Evolutionary conservation across 352 stramenopile species (phyloP).

Genomic region (Phytophthora aleatoria): DNA sequence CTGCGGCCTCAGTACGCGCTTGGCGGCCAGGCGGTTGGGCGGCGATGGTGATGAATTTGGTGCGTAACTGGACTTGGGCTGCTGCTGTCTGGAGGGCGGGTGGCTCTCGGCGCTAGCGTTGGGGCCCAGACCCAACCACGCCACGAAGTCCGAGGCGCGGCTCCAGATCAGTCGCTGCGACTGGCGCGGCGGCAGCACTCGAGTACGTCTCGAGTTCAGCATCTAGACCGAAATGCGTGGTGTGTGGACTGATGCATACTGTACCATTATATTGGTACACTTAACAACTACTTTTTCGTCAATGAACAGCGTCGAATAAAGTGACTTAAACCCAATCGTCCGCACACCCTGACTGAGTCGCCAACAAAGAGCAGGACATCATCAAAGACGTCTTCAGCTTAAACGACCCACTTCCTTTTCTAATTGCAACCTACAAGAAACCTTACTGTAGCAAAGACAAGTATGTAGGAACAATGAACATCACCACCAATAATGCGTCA

Average conservation of each 20-base stretch:
- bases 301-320: too few species aligned
- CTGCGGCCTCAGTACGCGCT: slow-evolving; percentile 17
- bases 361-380: too few species aligned
- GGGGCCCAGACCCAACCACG: slow-evolving; percentile 39
- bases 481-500: slow-evolving; percentile 4
- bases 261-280: slow-evolving; percentile 11
- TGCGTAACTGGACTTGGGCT: not conserved
- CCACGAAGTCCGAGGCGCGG: slow-evolving; percentile 36
- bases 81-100: not conserved
- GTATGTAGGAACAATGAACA: not conserved
- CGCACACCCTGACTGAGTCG: too few species aligned
- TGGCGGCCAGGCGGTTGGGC: slow-evolving; percentile 15
- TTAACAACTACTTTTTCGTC: too few species aligned
- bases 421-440: too few species aligned
- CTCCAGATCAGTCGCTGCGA: slow-evolving; percentile 45
- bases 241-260: not conserved
- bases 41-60: not conserved
- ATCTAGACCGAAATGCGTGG: slow-evolving; percentile 21
- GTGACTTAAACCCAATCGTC: too few species aligned
- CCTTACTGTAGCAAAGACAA: too few species aligned
- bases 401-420: too few species aligned
- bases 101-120: not conserved
- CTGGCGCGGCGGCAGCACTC: slow-evolving; percentile 7
- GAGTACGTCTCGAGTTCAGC: slow-evolving; percentile 23
- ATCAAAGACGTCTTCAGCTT: too few species aligned